These are phyloP conservation scores for Murraya paniculata DNA, from an alignment of 345 rosid genomes.

Conservation along the genomic window DNA sequence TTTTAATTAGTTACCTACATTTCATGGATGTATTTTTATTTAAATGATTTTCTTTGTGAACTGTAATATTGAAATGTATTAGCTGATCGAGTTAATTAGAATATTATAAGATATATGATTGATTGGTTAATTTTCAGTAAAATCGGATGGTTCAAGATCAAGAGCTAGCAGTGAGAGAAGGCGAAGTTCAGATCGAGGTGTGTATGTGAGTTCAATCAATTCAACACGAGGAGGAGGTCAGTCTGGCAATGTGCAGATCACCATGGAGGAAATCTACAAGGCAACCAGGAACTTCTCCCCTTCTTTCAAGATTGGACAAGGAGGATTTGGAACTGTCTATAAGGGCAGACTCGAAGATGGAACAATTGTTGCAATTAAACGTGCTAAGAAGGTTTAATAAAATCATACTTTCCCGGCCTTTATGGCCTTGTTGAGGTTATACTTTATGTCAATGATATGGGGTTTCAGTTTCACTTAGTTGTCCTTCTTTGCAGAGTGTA, in stretches of 20 bases:
- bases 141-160: conserved; percentile 38
- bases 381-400: conserved; percentile 72
- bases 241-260: conserved; percentile 49
- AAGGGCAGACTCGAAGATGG: conserved; percentile 83
- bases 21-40: too few relatives aligned
- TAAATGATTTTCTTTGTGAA: not conserved
- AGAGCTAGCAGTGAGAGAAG: conserved; percentile 40
- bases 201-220: conserved; percentile 29
- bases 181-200: conserved; percentile 38
- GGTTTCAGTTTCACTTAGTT: not conserved
- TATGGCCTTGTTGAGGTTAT: too few relatives aligned
- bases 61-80: not conserved
- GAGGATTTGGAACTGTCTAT: conserved; percentile 89
- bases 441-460: not conserved
- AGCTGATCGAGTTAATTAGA: too few relatives aligned
- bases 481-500: conserved; percentile 53
- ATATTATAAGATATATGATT: not conserved
- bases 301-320: conserved; percentile 81
- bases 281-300: conserved; percentile 85
- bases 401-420: not conserved
- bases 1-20: too few relatives aligned
- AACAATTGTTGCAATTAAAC: conserved; percentile 69
- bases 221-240: conserved; percentile 29
- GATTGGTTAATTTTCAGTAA: conserved; percentile 16
- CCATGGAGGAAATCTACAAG: conserved; percentile 54